Percentiles rank a stretch among this genome's conserved stretches.
phyloP scores from a whole-genome alignment of 352 stramenopile genomes.

The Achlya hypogyna region DNA sequence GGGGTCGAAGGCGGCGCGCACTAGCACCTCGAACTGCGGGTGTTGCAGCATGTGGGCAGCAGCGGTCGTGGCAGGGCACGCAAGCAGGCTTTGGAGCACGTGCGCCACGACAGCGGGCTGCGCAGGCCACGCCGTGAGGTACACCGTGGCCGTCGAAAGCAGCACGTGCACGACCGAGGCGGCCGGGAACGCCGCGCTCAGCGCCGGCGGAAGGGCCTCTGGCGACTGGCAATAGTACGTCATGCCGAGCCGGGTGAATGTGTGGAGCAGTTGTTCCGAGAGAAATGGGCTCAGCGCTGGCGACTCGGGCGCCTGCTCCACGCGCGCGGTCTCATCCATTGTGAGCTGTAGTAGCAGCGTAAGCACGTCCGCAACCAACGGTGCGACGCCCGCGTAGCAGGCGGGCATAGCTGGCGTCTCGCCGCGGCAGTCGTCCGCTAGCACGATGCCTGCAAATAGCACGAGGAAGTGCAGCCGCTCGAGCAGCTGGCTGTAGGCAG shows the following conservation, averaged over 20 bases:
- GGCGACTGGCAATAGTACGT: slow-evolving; percentile 49
- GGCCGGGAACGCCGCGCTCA: slow-evolving; percentile 61
- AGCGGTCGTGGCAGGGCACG: slow-evolving; percentile 51
- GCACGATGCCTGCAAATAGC: slow-evolving; percentile 63
- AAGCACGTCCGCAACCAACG: slow-evolving; percentile 45
- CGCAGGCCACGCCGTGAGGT: slow-evolving; percentile 72
- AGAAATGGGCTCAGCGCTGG: slow-evolving; percentile 66
- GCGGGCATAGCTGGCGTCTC: slow-evolving; percentile 57
- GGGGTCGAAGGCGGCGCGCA: slow-evolving; percentile 33
- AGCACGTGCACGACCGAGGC: slow-evolving; percentile 62
- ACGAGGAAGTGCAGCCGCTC: slow-evolving; percentile 76
- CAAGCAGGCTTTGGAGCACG: slow-evolving; percentile 62
- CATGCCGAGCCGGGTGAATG: slow-evolving; percentile 59
- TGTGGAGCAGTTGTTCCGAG: slow-evolving; percentile 61
- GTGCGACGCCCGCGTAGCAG: background rate
- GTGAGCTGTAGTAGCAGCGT: slow-evolving; percentile 28
- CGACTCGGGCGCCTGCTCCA: slow-evolving; percentile 47
- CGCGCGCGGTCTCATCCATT: slow-evolving; percentile 34
- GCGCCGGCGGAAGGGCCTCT: slow-evolving; percentile 31
- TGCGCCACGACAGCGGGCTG: slow-evolving; percentile 79
- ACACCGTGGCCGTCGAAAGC: slow-evolving; percentile 52
- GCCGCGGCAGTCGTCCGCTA: slow-evolving; percentile 69
- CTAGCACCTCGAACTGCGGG: slow-evolving; percentile 59
- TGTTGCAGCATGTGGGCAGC: slow-evolving; percentile 46
- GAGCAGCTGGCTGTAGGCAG: slow-evolving; percentile 32